Evolutionary conservation across 257 asterid species (phyloP).

Genomic region (Plantago elongata): DNA sequence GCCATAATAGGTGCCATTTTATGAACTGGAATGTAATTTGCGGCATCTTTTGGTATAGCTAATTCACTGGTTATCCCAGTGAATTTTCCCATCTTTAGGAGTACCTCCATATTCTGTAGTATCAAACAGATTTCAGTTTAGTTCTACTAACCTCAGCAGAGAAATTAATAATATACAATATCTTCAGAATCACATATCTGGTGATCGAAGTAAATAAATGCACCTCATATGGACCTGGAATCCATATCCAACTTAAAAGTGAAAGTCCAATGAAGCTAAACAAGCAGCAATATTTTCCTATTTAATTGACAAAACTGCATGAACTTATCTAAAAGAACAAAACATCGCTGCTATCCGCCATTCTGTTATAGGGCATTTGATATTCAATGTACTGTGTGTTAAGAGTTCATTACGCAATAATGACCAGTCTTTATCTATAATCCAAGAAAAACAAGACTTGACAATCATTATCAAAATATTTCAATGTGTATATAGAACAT

Average conservation of each 20-base stretch:
- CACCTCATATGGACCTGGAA: conserved; percentile 2
- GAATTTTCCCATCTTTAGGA: conserved; percentile 85
- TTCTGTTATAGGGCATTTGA: no score
- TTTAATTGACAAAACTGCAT: no score
- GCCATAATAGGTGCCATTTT: conserved; percentile 63
- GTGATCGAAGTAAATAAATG: no score
- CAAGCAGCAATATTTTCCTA: not conserved
- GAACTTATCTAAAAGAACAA: no score
- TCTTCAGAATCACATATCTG: not conserved
- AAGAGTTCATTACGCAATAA: no score
- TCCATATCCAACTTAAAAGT: not conserved
- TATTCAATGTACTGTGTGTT: no score
- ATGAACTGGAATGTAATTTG: conserved; percentile 43
- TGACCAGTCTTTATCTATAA: no score
- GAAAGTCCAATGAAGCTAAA: not conserved
- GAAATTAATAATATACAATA: not conserved
- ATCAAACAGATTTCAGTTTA: conserved; percentile 8
- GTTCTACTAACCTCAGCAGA: not conserved
- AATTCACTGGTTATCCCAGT: conserved; percentile 72
- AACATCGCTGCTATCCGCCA: no score
- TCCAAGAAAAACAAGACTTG: no score
- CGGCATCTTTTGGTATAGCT: conserved; percentile 58
- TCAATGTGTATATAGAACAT: not conserved
- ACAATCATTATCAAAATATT: not conserved
- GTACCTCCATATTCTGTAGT: conserved; percentile 85